Evolutionary conservation across 1,139 yeast species (phyloP).

Genomic region (Arxiozyma bovina): DNA sequence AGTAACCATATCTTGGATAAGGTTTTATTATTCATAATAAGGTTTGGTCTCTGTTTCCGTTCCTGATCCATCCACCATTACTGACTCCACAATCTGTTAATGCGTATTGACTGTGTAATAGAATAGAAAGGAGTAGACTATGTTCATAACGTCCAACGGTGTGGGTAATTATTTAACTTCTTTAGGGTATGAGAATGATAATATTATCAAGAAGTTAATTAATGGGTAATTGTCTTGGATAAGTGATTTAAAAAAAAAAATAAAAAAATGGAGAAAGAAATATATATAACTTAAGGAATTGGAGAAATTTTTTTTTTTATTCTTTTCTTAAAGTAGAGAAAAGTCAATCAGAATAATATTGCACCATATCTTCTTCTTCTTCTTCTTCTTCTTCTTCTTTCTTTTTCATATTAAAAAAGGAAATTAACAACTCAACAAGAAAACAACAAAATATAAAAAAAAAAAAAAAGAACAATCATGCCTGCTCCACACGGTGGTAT

Average conservation of each 20-base stretch:
- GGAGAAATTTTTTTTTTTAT: neutral
- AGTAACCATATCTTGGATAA: too few relatives aligned
- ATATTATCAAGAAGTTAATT: neutral
- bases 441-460: too few relatives aligned
- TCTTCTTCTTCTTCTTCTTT: too few relatives aligned
- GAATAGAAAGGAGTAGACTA: neutral
- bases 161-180: neutral
- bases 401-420: too few relatives aligned
- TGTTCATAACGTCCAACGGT: neutral
- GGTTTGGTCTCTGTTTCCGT: neutral
- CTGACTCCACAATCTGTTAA: neutral
- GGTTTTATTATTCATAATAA: neutral
- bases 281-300: neutral
- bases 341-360: too few relatives aligned
- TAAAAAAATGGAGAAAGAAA: too few relatives aligned
- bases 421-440: too few relatives aligned
- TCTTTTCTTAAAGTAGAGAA: neutral
- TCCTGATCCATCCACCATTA: neutral
- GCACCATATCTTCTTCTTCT: too few relatives aligned
- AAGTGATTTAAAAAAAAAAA: too few relatives aligned
- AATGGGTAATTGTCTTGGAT: too few relatives aligned
- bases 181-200: neutral
- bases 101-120: neutral
- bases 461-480: neutral
- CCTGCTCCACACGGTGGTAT: conserved; percentile 68